Conservation (phyloP, 306 rosid genomes). For the Castanea sativa region DNA sequence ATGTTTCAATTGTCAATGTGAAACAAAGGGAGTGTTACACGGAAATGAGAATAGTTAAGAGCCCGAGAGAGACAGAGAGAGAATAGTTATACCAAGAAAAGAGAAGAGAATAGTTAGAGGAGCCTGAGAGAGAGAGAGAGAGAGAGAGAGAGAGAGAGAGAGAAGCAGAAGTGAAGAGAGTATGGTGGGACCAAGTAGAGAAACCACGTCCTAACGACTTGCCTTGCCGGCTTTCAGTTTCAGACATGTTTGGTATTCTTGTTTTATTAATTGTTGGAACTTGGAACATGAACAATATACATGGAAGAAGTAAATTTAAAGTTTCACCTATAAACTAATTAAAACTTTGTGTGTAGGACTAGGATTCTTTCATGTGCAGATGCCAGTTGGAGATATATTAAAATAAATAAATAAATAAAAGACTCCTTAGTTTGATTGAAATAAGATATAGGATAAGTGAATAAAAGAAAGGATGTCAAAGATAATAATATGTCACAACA, state of each 20-base stretch:
- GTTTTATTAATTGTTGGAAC: neutral
- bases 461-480: no score
- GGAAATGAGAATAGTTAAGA: neutral
- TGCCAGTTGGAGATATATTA: no score
- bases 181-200: conserved; percentile 33
- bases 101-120: neutral
- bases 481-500: no score
- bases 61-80: neutral
- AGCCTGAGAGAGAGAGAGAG: neutral
- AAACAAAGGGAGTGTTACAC: neutral
- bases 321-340: no score
- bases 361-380: no score
- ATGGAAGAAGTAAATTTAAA: neutral
- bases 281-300: no score
- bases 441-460: no score
- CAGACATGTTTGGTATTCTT: conserved; percentile 7
- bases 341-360: no score
- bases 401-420: no score
- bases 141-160: neutral
- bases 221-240: conserved; percentile 9
- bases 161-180: neutral
- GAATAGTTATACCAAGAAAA: no score
- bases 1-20: neutral
- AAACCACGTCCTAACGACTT: conserved; percentile 39
- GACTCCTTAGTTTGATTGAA: no score